phyloP scores from a whole-genome alignment of 2,329 filamentous ascomycete genomes.

The Diaporthe helianthi region DNA sequence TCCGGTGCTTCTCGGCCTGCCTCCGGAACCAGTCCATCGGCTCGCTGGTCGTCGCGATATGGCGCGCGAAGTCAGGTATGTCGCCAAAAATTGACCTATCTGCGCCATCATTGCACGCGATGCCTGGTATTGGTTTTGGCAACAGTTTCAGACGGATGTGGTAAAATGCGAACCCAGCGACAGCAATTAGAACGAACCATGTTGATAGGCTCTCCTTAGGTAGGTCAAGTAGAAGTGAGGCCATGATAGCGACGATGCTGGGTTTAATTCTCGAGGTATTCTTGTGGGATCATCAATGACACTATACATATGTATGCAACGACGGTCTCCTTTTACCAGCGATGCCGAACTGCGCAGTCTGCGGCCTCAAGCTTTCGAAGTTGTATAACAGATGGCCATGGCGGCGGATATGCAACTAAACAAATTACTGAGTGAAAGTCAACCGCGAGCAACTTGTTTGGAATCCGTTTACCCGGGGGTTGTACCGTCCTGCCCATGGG shows the following conservation, averaged over 20 bases:
- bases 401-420: background rate
- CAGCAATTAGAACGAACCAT: background rate
- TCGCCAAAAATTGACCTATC: constrained; percentile 2
- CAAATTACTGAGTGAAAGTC: no score
- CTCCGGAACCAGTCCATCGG: background rate
- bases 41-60: background rate
- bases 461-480: no score
- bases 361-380: no score
- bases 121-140: constrained; percentile 21
- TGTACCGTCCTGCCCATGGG: no score
- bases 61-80: background rate
- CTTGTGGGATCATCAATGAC: background rate
- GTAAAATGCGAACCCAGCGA: background rate
- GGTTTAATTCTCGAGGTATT: background rate
- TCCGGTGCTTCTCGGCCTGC: background rate
- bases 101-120: constrained; percentile 21
- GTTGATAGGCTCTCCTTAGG: background rate
- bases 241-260: background rate
- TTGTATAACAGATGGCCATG: background rate
- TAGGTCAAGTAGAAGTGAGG: background rate
- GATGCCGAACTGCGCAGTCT: background rate
- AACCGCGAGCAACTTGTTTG: no score
- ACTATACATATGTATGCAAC: background rate
- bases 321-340: background rate
- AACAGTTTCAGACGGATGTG: background rate